Evolutionary conservation across 1,139 yeast genomes (phyloP).

Genomic region (Suhomyces terraborum): DNA sequence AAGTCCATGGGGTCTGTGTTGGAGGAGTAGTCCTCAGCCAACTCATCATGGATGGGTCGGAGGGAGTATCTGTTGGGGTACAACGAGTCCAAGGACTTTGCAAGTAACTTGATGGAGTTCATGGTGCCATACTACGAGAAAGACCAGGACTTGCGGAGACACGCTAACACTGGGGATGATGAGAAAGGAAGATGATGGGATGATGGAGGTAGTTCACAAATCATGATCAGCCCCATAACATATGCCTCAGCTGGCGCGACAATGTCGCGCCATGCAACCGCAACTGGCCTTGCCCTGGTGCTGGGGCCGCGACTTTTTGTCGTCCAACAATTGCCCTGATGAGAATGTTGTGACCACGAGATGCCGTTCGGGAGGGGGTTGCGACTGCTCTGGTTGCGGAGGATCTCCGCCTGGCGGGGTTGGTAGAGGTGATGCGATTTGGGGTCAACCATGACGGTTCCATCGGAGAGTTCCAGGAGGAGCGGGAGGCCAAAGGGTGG

Average conservation of each 20-base stretch:
- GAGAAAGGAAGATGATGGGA: not conserved
- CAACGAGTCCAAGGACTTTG: conserved; percentile 38
- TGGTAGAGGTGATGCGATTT: conserved; percentile 2
- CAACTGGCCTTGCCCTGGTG: not conserved
- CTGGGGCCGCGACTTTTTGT: conserved; percentile 6
- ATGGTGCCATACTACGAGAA: conserved; percentile 19
- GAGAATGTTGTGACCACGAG: conserved; percentile 4
- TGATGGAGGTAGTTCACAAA: not conserved
- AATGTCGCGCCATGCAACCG: conserved; percentile 11
- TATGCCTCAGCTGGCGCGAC: conserved; percentile 9
- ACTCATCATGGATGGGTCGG: conserved; percentile 13
- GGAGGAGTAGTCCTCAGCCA: conserved; percentile 18
- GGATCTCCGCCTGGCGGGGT: conserved; percentile 1
- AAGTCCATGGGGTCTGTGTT: conserved; percentile 9
- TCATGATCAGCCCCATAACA: conserved; percentile 12
- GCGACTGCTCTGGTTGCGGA: not conserved
- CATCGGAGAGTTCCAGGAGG: no score
- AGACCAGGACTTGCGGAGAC: not conserved
- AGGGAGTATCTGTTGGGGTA: conserved; percentile 24
- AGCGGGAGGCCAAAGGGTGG: no score
- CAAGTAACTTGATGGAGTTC: conserved; percentile 44
- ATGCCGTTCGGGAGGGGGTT: conserved; percentile 1
- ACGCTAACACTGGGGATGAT: not conserved
- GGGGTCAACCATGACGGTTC: no score
- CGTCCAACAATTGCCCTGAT: conserved; percentile 6